These are phyloP conservation scores for Podaxis sp. DNA, from an alignment of 768 basidiomycete genomes.

Conservation along the genomic window DNA sequence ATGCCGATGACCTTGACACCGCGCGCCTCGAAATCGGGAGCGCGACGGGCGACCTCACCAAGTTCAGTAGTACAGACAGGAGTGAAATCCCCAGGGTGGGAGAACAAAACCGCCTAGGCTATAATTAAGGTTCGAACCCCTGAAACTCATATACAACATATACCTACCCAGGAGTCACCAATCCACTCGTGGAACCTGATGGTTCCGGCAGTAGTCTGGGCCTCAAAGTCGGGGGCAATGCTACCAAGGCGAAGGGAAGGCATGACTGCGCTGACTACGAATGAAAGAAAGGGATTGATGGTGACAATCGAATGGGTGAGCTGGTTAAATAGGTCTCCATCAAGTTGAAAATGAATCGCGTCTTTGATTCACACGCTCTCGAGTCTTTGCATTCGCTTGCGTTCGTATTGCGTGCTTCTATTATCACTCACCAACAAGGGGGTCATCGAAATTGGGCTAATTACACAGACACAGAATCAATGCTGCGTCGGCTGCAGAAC, in stretches of 20 bases:
- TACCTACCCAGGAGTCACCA: conserved; percentile 79
- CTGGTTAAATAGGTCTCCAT: not conserved
- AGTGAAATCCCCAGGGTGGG: conserved; percentile 92
- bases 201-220: conserved; percentile 78
- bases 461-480: not conserved
- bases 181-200: conserved; percentile 96
- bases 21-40: conserved; percentile 79
- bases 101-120: conserved; percentile 79
- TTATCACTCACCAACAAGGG: not conserved
- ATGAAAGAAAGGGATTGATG: not conserved
- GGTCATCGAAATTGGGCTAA: not conserved
- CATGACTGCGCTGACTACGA: conserved; percentile 23
- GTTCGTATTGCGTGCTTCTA: conserved; percentile 38
- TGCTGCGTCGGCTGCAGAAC: not conserved
- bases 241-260: conserved; percentile 74
- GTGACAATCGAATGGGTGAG: not conserved
- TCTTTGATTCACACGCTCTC: conserved; percentile 58
- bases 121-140: conserved; percentile 5
- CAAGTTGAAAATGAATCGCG: conserved; percentile 35
- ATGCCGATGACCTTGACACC: conserved; percentile 93
- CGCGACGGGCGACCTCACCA: conserved; percentile 88
- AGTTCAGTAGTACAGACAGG: conserved; percentile 97
- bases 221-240: conserved; percentile 89
- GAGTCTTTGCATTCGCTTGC: conserved; percentile 27
- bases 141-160: not conserved